Evolutionary conservation across 805 yeast species (phyloP), one percentile per base, ranked within the genome.

Genomic region (Saitoella complicata): DNA sequence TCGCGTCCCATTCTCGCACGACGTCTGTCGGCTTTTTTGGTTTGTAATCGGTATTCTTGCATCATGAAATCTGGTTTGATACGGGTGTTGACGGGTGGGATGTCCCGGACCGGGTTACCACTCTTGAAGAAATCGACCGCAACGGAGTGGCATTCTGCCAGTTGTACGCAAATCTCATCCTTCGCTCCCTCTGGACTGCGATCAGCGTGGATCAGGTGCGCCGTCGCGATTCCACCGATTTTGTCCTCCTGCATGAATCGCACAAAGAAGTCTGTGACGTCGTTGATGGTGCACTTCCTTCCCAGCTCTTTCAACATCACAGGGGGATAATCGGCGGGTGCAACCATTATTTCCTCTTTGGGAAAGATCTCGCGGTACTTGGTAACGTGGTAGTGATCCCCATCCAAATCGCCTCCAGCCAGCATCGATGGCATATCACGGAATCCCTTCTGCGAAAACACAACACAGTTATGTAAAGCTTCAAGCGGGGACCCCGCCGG

Each of bases 351-450:
- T 6, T 31, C 42, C 4, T 9, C 32, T 7, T 30, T 39, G 12
- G 47, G 47, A 21, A 45, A 12, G 9, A 45, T 32, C 32, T 41
- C 32, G 12, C 12, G 40, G 31, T 45, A 45, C 47, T 45, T 41
- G 10, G 41, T 45, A n/a, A 45, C 38, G n/a, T 45, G 37, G 32
- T 45, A 45, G 8, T 45, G 45, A 31, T 45, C 47, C 11, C 47
- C 47, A 37, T 45, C 47, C 32, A 45, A 33, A 21, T 45, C 47
- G 8, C 47, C 47, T 7, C 47, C 47, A 10, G 47, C 37, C n/a
- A 42, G 36, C 47, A 45, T 41, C 6, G 32, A 39, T 4, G 47
- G 40, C 32, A 45, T 39, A 12, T 42, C 44, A 10, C 45, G 39
- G n/a, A 12, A 37, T 12, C 47, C 47, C 13, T 38, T 45, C 13